Conservation (phyloP, 2,329 filamentous ascomycete genomes). For the Cylindrodendrum hubeiense region DNA sequence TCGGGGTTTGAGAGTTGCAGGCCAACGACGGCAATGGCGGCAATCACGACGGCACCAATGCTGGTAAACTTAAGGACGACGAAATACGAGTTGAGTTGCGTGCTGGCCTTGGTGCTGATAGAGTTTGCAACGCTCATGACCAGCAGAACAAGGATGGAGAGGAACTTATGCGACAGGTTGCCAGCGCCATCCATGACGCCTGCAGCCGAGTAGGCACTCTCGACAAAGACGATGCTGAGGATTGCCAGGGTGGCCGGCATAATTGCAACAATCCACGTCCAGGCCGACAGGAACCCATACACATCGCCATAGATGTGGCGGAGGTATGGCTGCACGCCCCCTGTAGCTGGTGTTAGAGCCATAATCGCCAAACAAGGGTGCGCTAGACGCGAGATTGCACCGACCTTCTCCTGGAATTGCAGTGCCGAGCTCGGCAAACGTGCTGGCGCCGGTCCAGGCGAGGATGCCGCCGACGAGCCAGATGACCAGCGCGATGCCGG, state of each 20-base stretch:
- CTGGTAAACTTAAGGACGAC: conserved; percentile 65
- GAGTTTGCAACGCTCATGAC: conserved; percentile 65
- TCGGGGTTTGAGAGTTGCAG: conserved; percentile 54
- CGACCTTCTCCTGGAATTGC: conserved; percentile 71
- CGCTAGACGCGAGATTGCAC: conserved; percentile 10
- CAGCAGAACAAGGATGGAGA: conserved; percentile 62
- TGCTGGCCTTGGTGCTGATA: conserved; percentile 67
- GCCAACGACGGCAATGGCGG: conserved; percentile 60
- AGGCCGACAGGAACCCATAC: conserved; percentile 72
- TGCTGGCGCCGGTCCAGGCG: conserved; percentile 73
- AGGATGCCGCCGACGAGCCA: conserved; percentile 73
- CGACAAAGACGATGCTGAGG: conserved; percentile 72
- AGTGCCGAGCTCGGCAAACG: conserved; percentile 73
- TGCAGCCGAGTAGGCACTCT: conserved; percentile 67
- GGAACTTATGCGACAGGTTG: conserved; percentile 61
- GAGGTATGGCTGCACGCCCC: conserved; percentile 73
- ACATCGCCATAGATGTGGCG: conserved; percentile 71
- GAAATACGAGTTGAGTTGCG: conserved; percentile 67
- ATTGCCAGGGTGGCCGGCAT: conserved; percentile 76
- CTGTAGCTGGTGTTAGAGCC: conserved; percentile 42
- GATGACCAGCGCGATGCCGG: conserved; percentile 67
- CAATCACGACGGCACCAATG: conserved; percentile 62
- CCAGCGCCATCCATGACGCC: conserved; percentile 59
- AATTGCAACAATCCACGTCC: conserved; percentile 74
- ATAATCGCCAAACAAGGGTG: background rate